Evolutionary conservation across 306 rosid genomes (phyloP), one percentile per base, ranked within the genome.

Genomic region (Arachis stenosperma): DNA sequence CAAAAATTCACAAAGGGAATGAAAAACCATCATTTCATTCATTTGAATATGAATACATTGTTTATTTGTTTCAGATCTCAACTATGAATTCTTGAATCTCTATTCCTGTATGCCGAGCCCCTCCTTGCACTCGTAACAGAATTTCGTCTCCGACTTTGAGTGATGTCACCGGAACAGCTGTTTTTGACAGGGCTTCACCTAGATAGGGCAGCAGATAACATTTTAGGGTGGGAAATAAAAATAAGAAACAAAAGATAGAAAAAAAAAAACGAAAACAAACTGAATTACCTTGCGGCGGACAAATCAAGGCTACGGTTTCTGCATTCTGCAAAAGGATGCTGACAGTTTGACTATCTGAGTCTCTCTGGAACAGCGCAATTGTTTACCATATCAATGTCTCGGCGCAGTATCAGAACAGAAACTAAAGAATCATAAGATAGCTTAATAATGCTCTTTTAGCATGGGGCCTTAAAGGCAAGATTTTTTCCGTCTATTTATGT

Each of bases 81-180:
- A 91, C 94, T 76, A 93, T 93, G 66, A 93, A 93, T 78, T 90
- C 98, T 78, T 81, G 88, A 75, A 93, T 93, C 82, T 93, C 94
- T 65, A 93, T 93, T 76, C 98, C 98, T 0, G 91, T 89, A 76
- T 91, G 98, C 5, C 98, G 84, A 13, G 97, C 98, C 57, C 88
- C 97, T 82, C 96, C 97, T 75, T 88, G 97, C 69, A 93, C 12
- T 79, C 97, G 84, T 64, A 93, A 65, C 15, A 83, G 62, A 78
- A 88, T 81, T 79, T 86, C 96, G 75, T 91, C 96, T 62, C 98
- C 96, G 56, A 82, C 78, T 85, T 85, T 79, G 39, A 93, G 88
- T 6, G 94, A 86, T 11, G 94, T 93, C 57, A 93, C 97, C 1
- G 94, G 96, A 55, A 89, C 69, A 51, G 87, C 84, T 60, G 76